These are phyloP conservation scores for Leonotis leonurus DNA, from an alignment of 257 asterid genomes.

Conservation along the genomic window DNA sequence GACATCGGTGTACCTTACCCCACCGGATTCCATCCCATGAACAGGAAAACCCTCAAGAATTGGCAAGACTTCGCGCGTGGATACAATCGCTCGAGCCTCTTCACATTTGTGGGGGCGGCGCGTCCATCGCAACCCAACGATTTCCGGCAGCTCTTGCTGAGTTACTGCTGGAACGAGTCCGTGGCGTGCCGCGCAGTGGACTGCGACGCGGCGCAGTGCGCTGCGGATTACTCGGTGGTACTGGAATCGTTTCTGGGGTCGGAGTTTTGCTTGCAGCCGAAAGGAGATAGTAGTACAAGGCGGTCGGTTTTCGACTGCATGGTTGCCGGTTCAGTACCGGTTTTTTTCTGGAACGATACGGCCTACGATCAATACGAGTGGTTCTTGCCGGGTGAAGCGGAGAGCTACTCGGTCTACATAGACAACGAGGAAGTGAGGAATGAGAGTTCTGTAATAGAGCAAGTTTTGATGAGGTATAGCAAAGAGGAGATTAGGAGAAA, in stretches of 20 bases:
- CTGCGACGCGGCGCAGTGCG: background rate
- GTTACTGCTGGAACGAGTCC: slow-evolving; percentile 20
- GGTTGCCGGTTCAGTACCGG: background rate
- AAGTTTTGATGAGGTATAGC: slow-evolving; percentile 25
- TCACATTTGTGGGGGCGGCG: slow-evolving; percentile 18
- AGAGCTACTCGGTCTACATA: slow-evolving; percentile 32
- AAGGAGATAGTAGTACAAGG: background rate
- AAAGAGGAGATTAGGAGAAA: slow-evolving; percentile 27
- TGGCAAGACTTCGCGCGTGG: slow-evolving; percentile 25
- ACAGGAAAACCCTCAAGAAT: background rate
- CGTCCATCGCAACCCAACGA: slow-evolving; percentile 15
- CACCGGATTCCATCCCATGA: slow-evolving; percentile 39
- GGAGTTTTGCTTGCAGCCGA: background rate
- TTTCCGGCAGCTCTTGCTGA: slow-evolving; percentile 21
- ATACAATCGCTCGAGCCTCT: slow-evolving; percentile 15
- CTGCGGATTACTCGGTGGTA: background rate
- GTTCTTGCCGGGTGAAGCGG: slow-evolving; percentile 31
- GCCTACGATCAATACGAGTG: background rate
- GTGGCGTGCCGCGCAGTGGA: background rate
- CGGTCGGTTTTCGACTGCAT: slow-evolving; percentile 1
- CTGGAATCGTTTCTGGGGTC: background rate
- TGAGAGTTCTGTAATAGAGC: slow-evolving; percentile 14
- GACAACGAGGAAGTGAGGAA: slow-evolving; percentile 21
- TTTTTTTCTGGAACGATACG: background rate
- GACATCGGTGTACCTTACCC: slow-evolving; percentile 43